Evolutionary conservation across 1,139 yeast genomes (phyloP), one percentile per base, ranked within the genome.

Genomic region (Taphrina confusa): DNA sequence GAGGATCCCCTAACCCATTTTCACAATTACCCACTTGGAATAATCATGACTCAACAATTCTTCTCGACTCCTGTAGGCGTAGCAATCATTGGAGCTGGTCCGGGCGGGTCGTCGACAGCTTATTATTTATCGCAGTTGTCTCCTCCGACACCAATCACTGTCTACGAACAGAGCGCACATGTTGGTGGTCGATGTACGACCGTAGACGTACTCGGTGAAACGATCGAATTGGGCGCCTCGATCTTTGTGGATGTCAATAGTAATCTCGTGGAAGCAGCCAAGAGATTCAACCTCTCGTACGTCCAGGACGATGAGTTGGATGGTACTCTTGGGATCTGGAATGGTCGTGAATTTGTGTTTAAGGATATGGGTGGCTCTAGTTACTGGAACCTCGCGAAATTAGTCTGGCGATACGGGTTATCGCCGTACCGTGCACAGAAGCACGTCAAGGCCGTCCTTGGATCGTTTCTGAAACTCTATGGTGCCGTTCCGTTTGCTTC

Each of bases 21-120:
- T 9, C 33, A 9, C 12, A 30, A 9, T 12, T 30, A 30, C 33
- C 33, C 40, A n/a, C n/a, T n/a, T n/a, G n/a, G n/a, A n/a, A n/a
- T n/a, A n/a, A n/a, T n/a, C n/a, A n/a, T n/a, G n/a, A n/a, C n/a
- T n/a, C n/a, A n/a, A n/a, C n/a, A n/a, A n/a, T n/a, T n/a, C n/a
- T n/a, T n/a, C n/a, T n/a, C n/a, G n/a, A n/a, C n/a, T n/a, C n/a
- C n/a, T n/a, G 12, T 9, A 8, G 14, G 18, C 12, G 40, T 77
- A 5, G 80, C 79, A 1, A 72, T 76, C 34, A 71, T 76, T 33
- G 81, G 81, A 2, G 79, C 80, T 0, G 81, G 81, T 1, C 75
- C 81, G 1, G 80, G 78, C 6, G 81, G 81, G 0, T 65, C 78
- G 1, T 67, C 77, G 2, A 71, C 76, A 18, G 76, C 81, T 1